phyloP scores from a whole-genome alignment of 306 rosid genomes.

The Prunus mume region DNA sequence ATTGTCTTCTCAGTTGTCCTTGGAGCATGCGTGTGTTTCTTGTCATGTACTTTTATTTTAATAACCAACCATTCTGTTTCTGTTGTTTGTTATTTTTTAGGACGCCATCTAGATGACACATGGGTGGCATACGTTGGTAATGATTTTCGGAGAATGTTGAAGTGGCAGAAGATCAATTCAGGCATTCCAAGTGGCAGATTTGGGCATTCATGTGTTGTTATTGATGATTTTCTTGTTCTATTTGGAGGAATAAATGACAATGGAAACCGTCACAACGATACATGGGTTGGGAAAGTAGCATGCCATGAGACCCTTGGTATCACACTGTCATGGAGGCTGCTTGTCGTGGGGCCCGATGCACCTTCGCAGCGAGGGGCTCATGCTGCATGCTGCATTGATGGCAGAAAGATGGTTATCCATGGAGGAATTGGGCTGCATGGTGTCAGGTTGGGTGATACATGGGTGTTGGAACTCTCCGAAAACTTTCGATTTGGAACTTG shows the following conservation, averaged over 20 bases:
- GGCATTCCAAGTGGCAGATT: constrained; percentile 93
- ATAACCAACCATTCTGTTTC: constrained; percentile 12
- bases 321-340: constrained; percentile 68
- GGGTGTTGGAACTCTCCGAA: constrained; percentile 81
- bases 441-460: constrained; percentile 71
- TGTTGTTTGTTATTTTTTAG: constrained; percentile 34
- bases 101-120: constrained; percentile 92
- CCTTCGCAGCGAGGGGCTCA: constrained; percentile 92
- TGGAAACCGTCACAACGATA: constrained; percentile 87
- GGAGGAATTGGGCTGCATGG: constrained; percentile 82
- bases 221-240: constrained; percentile 67
- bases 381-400: constrained; percentile 68
- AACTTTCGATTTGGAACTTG: constrained; percentile 56
- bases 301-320: constrained; percentile 41
- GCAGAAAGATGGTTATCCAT: constrained; percentile 72
- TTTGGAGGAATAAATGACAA: constrained; percentile 90
- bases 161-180: constrained; percentile 73
- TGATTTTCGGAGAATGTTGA: constrained; percentile 44
- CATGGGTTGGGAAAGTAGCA: constrained; percentile 77
- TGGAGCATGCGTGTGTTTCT: neutral
- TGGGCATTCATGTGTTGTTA: constrained; percentile 73
- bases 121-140: constrained; percentile 78
- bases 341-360: constrained; percentile 51
- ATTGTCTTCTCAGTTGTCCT: neutral
- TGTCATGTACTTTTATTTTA: constrained; percentile 3